Evolutionary conservation across 768 basidiomycete species (phyloP).

Genomic region (Lactifluus subvellereus): DNA sequence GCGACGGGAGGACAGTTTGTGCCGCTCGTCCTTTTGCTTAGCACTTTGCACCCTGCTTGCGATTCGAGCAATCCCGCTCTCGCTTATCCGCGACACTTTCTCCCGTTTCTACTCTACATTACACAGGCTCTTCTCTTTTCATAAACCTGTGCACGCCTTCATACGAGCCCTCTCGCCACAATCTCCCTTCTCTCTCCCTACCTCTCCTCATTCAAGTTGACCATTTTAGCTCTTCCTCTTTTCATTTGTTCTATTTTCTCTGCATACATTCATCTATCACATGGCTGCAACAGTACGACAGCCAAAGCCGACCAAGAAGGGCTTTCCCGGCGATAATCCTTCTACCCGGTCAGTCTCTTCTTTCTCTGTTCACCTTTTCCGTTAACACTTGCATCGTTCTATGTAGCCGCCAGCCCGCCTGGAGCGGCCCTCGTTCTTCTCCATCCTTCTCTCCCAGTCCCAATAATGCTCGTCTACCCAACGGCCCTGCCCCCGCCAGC

Average conservation of each 20-base stretch:
- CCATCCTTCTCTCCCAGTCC: constrained; percentile 59
- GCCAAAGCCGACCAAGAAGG: constrained; percentile 59
- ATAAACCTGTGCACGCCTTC: constrained; percentile 12
- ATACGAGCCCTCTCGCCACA: constrained; percentile 18
- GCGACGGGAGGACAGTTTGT: background rate
- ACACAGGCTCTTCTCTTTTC: constrained; percentile 12
- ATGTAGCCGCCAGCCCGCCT: constrained; percentile 45
- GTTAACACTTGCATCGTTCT: background rate
- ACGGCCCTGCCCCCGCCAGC: constrained; percentile 34
- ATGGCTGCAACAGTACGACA: constrained; percentile 38
- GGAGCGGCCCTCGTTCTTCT: constrained; percentile 63
- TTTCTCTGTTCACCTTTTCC: constrained; percentile 21
- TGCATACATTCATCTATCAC: constrained; percentile 25
- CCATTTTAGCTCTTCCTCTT: constrained; percentile 29
- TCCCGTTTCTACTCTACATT: constrained; percentile 4
- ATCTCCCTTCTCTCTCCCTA: constrained; percentile 10
- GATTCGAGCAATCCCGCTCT: constrained; percentile 18
- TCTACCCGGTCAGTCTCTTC: constrained; percentile 42
- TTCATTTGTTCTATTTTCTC: constrained; percentile 31
- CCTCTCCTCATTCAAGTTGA: constrained; percentile 12
- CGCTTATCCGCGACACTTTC: constrained; percentile 20
- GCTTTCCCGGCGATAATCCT: constrained; percentile 44
- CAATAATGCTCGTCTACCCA: constrained; percentile 39
- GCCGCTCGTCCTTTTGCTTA: background rate
- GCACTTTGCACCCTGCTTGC: constrained; percentile 8